Conservation (phyloP, 257 asterid species). For the Leptodermis oblonga region DNA sequence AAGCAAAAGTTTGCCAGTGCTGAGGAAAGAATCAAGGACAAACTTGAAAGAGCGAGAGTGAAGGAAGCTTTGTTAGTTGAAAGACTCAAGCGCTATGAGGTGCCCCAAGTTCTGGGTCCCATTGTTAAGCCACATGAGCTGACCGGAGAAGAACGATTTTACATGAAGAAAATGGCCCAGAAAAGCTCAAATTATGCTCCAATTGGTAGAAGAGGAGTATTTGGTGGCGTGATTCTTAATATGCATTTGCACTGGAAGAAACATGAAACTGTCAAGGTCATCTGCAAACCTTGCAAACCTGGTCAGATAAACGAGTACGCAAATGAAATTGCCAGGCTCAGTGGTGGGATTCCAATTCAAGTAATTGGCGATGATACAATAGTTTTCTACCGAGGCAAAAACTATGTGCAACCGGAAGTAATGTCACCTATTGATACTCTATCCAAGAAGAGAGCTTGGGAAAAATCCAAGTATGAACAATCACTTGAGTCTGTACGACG, state of each 20-base stretch:
- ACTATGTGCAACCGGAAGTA: slow-evolving; percentile 84
- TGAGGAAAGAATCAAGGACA: slow-evolving; percentile 80
- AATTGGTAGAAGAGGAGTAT: slow-evolving; percentile 87
- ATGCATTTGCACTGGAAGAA: slow-evolving; percentile 99
- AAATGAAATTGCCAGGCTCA: slow-evolving; percentile 71
- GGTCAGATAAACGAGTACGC: slow-evolving; percentile 78
- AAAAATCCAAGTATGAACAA: slow-evolving; percentile 83
- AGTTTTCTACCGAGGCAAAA: slow-evolving; percentile 77
- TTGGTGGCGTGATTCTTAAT: slow-evolving; percentile 94
- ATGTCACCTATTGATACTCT: slow-evolving; percentile 93
- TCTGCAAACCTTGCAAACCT: slow-evolving; percentile 82
- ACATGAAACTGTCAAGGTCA: slow-evolving; percentile 91
- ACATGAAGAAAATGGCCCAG: slow-evolving; percentile 89
- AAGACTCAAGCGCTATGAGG: slow-evolving; percentile 81
- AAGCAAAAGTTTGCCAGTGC: slow-evolving; percentile 66
- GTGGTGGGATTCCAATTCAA: slow-evolving; percentile 88
- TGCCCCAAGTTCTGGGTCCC: slow-evolving; percentile 83
- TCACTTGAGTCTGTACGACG: slow-evolving; percentile 83
- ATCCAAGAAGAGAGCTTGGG: slow-evolving; percentile 84
- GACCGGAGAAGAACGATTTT: slow-evolving; percentile 84
- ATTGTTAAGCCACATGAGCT: slow-evolving; percentile 58
- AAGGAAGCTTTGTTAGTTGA: slow-evolving; percentile 75
- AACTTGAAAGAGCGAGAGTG: slow-evolving; percentile 47
- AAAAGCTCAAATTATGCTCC: slow-evolving; percentile 89
- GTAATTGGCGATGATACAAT: slow-evolving; percentile 68